These are phyloP conservation scores for Ganoderma lingzhi DNA, from an alignment of 1,284 basidiomycete genomes.

Conservation along the genomic window DNA sequence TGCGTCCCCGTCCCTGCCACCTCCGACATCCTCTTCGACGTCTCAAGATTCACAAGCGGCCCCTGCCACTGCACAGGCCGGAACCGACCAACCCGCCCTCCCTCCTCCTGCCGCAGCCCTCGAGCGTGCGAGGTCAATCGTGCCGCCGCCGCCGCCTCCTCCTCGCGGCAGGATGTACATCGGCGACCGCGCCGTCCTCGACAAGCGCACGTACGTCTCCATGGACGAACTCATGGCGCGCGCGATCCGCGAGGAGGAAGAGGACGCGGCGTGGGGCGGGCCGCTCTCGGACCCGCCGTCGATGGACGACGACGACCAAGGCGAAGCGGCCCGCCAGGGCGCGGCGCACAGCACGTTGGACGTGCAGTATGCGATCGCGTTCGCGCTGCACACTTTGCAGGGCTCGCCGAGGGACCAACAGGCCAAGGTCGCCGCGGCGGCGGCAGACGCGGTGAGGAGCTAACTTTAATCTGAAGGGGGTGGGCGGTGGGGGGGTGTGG, in stretches of 20 bases:
- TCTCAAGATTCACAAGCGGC: neutral
- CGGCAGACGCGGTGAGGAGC: constrained; percentile 1
- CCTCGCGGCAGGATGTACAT: constrained; percentile 20
- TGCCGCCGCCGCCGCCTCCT: neutral
- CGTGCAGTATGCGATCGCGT: constrained; percentile 30
- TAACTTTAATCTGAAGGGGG: neutral
- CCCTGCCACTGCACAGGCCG: neutral
- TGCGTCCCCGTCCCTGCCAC: neutral
- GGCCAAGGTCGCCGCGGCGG: neutral
- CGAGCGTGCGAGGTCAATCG: neutral
- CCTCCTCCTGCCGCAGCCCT: neutral
- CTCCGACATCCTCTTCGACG: neutral
- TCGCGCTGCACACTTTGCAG: constrained; percentile 20
- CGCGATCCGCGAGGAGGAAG: constrained; percentile 12
- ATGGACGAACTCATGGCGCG: constrained; percentile 19
- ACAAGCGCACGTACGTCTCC: constrained; percentile 19
- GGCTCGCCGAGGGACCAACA: constrained; percentile 1
- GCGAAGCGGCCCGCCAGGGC: neutral
- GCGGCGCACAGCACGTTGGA: constrained; percentile 8
- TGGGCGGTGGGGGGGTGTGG: no score
- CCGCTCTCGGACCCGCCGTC: constrained; percentile 7
- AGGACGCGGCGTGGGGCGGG: neutral
- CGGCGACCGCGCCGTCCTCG: constrained; percentile 23
- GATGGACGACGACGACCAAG: constrained; percentile 1
- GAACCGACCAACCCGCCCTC: neutral